These are phyloP conservation scores for Metschnikowia shivogae DNA, from an alignment of 805 yeast species.

Conservation along the genomic window DNA sequence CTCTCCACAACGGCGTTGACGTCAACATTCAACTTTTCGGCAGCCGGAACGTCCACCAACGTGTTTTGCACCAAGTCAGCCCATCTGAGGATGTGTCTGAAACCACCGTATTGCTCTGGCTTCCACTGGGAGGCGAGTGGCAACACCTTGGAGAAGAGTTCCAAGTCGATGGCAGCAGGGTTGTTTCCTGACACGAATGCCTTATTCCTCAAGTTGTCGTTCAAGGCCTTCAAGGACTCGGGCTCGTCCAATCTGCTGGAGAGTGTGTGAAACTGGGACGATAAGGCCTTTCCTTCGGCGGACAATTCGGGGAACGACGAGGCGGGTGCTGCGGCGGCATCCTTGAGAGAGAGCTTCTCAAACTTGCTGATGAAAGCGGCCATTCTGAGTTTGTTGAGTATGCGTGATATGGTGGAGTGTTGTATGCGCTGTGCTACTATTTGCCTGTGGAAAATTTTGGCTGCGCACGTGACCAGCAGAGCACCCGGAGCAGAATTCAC, in stretches of 20 bases:
- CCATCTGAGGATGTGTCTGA: conserved; percentile 92
- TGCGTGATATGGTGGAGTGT: conserved; percentile 3
- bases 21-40: conserved; percentile 54
- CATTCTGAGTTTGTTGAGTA: conserved; percentile 20
- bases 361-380: conserved; percentile 27
- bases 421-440: not conserved
- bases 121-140: conserved; percentile 58
- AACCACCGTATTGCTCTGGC: conserved; percentile 52
- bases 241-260: conserved; percentile 55
- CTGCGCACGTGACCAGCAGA: conserved; percentile 12
- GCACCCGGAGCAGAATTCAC: not conserved
- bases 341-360: conserved; percentile 28
- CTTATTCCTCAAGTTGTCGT: conserved; percentile 60
- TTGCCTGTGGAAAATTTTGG: conserved; percentile 10
- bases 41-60: conserved; percentile 49
- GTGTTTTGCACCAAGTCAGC: conserved; percentile 78
- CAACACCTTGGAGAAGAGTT: conserved; percentile 61
- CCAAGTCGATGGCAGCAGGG: conserved; percentile 68
- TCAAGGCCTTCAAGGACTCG: conserved; percentile 45
- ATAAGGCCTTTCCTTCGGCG: conserved; percentile 59
- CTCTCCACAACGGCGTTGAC: conserved; percentile 64
- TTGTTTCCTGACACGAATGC: conserved; percentile 68
- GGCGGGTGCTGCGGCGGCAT: conserved; percentile 19
- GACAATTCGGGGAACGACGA: conserved; percentile 27
- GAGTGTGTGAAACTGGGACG: conserved; percentile 76